phyloP scores from a whole-genome alignment of 352 stramenopile species.

The Peronospora destructor region DNA sequence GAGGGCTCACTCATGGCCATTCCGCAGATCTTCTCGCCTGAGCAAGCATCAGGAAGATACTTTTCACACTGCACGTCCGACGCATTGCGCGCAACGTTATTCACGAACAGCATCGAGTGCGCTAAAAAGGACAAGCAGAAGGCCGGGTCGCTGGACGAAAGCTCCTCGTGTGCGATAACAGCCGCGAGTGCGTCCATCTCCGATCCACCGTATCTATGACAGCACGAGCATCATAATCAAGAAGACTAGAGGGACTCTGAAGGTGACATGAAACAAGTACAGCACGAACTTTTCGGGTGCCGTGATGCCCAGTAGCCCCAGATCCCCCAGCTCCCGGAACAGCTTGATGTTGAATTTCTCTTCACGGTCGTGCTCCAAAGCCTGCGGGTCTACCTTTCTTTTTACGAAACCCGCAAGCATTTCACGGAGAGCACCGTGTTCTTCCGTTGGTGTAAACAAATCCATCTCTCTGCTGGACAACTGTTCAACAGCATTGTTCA shows the following conservation, averaged over 20 bases:
- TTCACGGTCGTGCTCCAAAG: constrained; percentile 91
- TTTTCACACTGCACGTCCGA: constrained; percentile 81
- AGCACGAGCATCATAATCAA: neutral
- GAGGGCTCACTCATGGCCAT: constrained; percentile 99
- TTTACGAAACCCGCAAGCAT: constrained; percentile 93
- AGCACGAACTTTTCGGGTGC: constrained; percentile 88
- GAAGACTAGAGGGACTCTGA: neutral
- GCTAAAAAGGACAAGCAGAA: constrained; percentile 97
- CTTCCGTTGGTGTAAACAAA: constrained; percentile 85
- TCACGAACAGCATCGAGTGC: constrained; percentile 92
- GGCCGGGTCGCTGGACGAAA: constrained; percentile 95
- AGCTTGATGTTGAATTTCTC: constrained; percentile 97
- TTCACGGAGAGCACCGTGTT: constrained; percentile 85
- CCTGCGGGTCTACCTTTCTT: constrained; percentile 96
- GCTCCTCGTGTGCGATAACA: constrained; percentile 92
- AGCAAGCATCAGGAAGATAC: constrained; percentile 89
- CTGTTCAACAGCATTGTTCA: constrained; percentile 6
- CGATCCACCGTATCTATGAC: constrained; percentile 87
- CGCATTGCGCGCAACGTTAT: constrained; percentile 89
- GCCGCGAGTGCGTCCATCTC: constrained; percentile 93
- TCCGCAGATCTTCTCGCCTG: constrained; percentile 92
- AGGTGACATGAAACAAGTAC: neutral
- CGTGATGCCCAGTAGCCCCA: constrained; percentile 95
- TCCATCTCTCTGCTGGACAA: constrained; percentile 39
- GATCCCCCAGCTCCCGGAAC: constrained; percentile 91